phyloP scores from a whole-genome alignment of 164 flowering plant genomes.

The Tinospora cordifolia region DNA sequence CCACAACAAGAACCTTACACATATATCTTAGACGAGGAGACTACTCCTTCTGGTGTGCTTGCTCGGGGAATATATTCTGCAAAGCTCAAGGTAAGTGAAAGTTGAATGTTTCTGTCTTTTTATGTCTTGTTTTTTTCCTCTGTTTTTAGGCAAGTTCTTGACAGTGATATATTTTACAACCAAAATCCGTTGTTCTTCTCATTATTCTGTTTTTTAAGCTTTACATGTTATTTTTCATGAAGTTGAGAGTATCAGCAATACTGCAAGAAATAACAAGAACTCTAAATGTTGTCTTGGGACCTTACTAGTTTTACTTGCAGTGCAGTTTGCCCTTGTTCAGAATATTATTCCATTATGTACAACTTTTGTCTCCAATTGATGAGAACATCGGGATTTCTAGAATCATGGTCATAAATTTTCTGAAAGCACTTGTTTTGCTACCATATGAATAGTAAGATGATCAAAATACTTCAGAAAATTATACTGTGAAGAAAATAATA shows the following conservation, averaged over 20 bases:
- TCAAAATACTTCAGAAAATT: neutral
- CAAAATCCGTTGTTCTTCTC: neutral
- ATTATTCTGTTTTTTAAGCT: neutral
- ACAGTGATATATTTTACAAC: neutral
- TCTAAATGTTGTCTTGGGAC: neutral
- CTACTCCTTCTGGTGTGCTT: constrained; percentile 64
- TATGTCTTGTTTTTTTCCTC: neutral
- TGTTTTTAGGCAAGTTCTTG: neutral
- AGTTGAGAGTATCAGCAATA: neutral
- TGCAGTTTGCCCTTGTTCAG: neutral
- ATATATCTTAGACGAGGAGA: constrained; percentile 56
- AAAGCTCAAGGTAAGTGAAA: constrained; percentile 47
- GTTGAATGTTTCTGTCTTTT: neutral
- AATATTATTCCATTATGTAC: neutral
- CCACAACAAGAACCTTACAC: constrained; percentile 56
- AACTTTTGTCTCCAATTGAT: neutral
- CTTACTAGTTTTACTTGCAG: neutral
- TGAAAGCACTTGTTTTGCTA: too few species aligned
- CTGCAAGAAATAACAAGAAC: neutral
- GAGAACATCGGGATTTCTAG: neutral
- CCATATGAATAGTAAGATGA: too few species aligned
- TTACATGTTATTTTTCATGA: neutral
- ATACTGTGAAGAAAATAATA: neutral
- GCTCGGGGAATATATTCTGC: constrained; percentile 68
- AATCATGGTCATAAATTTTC: neutral